Evolutionary conservation across 768 basidiomycete species (phyloP).

Genomic region (Xerocomellus chrysenteron): DNA sequence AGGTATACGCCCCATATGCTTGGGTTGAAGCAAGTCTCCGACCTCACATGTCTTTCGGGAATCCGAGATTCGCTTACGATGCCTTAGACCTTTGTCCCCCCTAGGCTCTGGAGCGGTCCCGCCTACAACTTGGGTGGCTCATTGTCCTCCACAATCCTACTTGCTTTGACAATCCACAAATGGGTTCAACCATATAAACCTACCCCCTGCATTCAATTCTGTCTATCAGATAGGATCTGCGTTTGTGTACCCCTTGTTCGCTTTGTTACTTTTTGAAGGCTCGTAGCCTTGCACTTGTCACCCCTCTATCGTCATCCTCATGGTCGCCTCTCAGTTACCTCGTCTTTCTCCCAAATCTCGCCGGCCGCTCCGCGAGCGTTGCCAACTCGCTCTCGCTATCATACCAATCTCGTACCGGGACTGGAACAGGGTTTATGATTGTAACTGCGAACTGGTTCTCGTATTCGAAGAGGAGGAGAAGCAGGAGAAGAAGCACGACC

Average conservation of each 20-base stretch:
- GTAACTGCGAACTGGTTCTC: background rate
- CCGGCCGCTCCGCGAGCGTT: conserved; percentile 10
- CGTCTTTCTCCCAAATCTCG: background rate
- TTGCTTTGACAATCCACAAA: conserved; percentile 1
- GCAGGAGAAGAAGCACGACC: background rate
- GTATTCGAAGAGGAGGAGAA: conserved; percentile 2
- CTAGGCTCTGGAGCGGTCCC: background rate
- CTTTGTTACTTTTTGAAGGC: background rate
- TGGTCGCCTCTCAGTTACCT: background rate
- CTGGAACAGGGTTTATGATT: background rate
- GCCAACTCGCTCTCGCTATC: conserved; percentile 6
- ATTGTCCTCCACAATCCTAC: background rate
- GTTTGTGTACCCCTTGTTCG: background rate
- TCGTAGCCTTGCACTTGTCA: background rate
- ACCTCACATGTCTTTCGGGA: background rate
- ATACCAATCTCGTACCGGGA: conserved; percentile 8
- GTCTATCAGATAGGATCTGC: background rate
- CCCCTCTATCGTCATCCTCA: background rate
- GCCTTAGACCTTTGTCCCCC: background rate
- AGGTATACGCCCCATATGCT: background rate
- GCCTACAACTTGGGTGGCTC: background rate
- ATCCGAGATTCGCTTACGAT: background rate
- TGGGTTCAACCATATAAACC: background rate
- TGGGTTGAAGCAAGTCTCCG: background rate
- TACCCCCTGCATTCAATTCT: background rate